Base-by-base conservation (phyloP, 192 early-diverging fungal species). In the Linnemannia elongata region DNA sequence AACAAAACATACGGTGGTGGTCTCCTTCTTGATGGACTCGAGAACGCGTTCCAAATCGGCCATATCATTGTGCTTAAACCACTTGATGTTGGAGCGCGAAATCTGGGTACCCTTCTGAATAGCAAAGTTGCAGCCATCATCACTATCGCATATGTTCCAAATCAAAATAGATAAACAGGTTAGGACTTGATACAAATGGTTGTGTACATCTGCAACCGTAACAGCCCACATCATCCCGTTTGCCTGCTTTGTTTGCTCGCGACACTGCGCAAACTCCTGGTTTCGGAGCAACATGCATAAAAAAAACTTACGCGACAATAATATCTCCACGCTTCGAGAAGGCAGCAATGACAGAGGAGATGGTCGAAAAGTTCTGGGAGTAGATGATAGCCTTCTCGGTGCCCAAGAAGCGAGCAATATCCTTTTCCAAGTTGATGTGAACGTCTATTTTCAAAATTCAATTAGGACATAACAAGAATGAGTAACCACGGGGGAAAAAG, bases 51-150 rank as follows among this genome's bases (percentile, higher is more conserved):
- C 97, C 27, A 99, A 89, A 82, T 99, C 97, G 13, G 94, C 91
- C 96, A 99, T 96, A 82, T 99, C 97, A 87, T 99, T 98, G 91
- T 99, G 98, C 82, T 98, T 98, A 87, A 93, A 99, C 90, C 92
- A 98, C 79, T 94, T 94, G 72, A 99, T 93, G 83, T 91, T 95
- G 75, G 96, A 97, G 55, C 98, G 92, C n/a, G 97, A 97, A 60
- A 98, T 95, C 79, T 94, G 92, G 20, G 96, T 92, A 33, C 97
- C 97, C 82, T 97, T 97, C 78, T 98, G 96, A 69, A 98, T 90
- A 4, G 97, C 92, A 91, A 98, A 97, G 82, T 91, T 95, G 79
- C 96, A 93, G 60, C 93, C 96, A 41, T 97, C 96, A 82, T 99
- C 98, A 75, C 97, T 97, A 82, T 60, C 4, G 0, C 22, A 60